Base-by-base conservation (phyloP, 495 filamentous ascomycete species). In the Poronia punctata region DNA sequence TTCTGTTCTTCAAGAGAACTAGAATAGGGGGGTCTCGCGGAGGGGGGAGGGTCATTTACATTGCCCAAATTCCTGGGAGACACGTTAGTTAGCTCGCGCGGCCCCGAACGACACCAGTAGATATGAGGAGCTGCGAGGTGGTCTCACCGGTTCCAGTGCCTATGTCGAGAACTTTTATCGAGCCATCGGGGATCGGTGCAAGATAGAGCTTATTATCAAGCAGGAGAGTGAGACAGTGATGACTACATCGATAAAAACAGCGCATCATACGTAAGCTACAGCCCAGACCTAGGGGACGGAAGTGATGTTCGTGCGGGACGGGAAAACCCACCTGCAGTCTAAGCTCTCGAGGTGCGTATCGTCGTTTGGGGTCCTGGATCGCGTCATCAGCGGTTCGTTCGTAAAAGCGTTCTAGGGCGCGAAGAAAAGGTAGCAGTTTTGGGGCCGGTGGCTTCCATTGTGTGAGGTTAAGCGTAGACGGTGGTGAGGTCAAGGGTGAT, bases 131-230 rank as follows among this genome's bases (percentile, higher is more conserved):
- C n/a, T n/a, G n/a, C 17, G 7, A 11, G 2, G 19, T 23, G 26
- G 7, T 27, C 42, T 68, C 62, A 35, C 72, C 75, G 10, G 75
- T 76, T 33, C 75, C 75, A 12, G 71, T 75, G 17, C 74, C 75
- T 26, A 79, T 54, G 35, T 79, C 74, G 4, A 79, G 59, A 7
- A 77, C 70, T 24, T 56, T 66, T 38, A 60, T 64, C 10, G 56
- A 59, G 10, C 52, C 45, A 17, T 56, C 45, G 45, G 43, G 6
- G 29, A 83, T 64, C 10, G 80, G 79, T 0, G 80, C 72, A 30
- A 80, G 62, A 56, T 73, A 77, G 9, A 83, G 52, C 35, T 68
- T 68, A 18, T 69, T 70, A 11, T 67, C 55, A 26, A 58, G 33
- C 5, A 59, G 28, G 30, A 64, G 40, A 7, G 46, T 53, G 3